Percentiles rank a stretch among this genome's conserved stretches.
Conservation (phyloP, 495 filamentous ascomycete genomes). For the Xylaria sp. region DNA sequence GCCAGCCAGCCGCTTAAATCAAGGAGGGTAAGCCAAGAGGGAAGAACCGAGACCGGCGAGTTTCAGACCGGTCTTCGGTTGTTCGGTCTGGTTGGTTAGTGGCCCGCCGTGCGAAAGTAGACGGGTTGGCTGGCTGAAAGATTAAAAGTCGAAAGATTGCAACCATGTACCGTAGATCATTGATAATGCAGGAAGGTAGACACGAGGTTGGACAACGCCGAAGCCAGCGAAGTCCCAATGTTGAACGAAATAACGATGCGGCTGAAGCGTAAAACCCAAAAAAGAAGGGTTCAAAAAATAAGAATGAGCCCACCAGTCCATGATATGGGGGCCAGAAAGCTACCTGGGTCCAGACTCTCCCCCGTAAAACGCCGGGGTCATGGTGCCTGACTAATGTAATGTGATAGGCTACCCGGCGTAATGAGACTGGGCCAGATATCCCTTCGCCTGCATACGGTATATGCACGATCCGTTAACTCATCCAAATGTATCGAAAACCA, state of each 20-base stretch:
- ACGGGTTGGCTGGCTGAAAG: conserved; percentile 19
- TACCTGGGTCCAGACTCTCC: background rate
- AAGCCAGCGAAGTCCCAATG: background rate
- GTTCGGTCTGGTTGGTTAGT: conserved; percentile 1
- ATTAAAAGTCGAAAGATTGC: conserved; percentile 21
- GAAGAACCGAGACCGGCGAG: conserved; percentile 17
- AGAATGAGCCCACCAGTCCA: background rate
- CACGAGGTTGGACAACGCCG: conserved; percentile 26
- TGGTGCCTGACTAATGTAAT: conserved; percentile 25
- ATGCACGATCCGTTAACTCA: conserved; percentile 22
- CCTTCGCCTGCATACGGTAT: conserved; percentile 15
- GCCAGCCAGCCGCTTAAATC: conserved; percentile 8
- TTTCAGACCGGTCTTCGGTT: conserved; percentile 16
- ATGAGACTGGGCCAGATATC: conserved; percentile 25
- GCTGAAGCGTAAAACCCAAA: conserved; percentile 12
- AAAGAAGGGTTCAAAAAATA: background rate
- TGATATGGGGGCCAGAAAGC: conserved; percentile 10
- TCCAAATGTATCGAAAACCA: conserved; percentile 17
- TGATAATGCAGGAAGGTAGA: conserved; percentile 26
- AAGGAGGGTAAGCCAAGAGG: conserved; percentile 16
- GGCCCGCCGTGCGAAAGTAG: background rate
- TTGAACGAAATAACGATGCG: conserved; percentile 10
- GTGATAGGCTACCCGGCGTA: conserved; percentile 21
- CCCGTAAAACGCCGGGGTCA: background rate
- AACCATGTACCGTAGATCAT: conserved; percentile 28